Evolutionary conservation across 495 filamentous ascomycete species (phyloP), one percentile per base, ranked within the genome.

Genomic region (Podospora anserina): DNA sequence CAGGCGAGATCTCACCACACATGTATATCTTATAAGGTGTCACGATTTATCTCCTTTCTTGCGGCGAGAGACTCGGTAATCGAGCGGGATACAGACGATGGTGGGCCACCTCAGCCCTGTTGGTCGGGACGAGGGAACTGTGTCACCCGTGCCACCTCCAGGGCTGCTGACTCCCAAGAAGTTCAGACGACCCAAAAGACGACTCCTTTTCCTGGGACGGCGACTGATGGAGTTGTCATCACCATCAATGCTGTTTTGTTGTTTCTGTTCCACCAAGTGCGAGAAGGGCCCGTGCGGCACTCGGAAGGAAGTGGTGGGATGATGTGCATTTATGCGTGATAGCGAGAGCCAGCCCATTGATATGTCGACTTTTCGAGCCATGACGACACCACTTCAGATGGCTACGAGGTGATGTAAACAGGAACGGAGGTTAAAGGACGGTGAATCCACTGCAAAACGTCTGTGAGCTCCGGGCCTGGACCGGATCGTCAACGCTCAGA

Each of bases 401-500:
- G 23, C 23, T 23, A 23, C 23, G 23, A 23, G 23, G 23, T 23
- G 1, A 23, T 23, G 23, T 58, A 4, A 7, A 19, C 7, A 15
- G 55, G 18, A 7, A 26, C 23, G 11, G 6, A 20, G 23, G n/a
- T 26, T 18, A 20, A 26, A 58, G 13, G 23, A 26, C 20, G n/a
- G 23, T 58, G 55, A 26, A 18, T 26, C 55, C 55, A 58, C 55
- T 5, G 13, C 55, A 44, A 53, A 23, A 44, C 61, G 34, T 53
- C 27, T 63, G 61, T 44, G 28, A 16, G 32, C 34, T 63, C 27
- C 27, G 61, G 61, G 32, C 61, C 61, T 49, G 30, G 61, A 63
- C 61, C 30, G 32, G 61, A 63, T 63, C 61, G 28, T 15, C 61
- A 44, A 44, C n/a, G 61, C 32, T 34, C 61, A 63, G 61, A 63